Base-by-base conservation (phyloP, 164 flowering plant genomes). In the Pachysandra terminalis region DNA sequence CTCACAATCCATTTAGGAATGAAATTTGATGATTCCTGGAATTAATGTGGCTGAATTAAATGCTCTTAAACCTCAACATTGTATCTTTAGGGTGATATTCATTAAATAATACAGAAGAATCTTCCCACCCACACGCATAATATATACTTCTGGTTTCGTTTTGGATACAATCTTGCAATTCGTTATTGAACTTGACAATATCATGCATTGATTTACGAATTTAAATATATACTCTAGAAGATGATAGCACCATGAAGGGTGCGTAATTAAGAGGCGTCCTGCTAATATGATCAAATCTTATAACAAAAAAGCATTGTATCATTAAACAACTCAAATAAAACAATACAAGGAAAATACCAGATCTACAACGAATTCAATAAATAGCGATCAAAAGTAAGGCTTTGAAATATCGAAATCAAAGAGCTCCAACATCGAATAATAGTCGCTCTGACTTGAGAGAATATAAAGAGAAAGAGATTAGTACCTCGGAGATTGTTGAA, bases 401-500 rank as follows among this genome's bases (percentile, higher is more conserved):
- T n/a, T n/a, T n/a, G n/a, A n/a, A n/a, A n/a, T n/a, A 58, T 9
- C 15, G 26, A 26, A 6, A 56, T 17, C 15, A 26, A 25, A 25
- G 19, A n/a, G n/a, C 16, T 58, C 19, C 19, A 48, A 28, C 15
- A 58, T 40, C 57, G 57, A 19, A 26, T 25, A 45, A 58, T 45
- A n/a, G n/a, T n/a, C n/a, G n/a, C n/a, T n/a, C n/a, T n/a, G n/a
- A n/a, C n/a, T n/a, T n/a, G n/a, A n/a, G n/a, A n/a, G n/a, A n/a
- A n/a, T n/a, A n/a, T 25, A 59, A 23, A 58, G 41, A 67, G 26
- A n/a, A n/a, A n/a, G n/a, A n/a, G n/a, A n/a, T n/a, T n/a, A n/a
- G 14, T 61, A 93, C 99, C 91, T 81, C 96, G 86, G 28, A 96
- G 90, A 66, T 87, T 66, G 68, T 87, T 92, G 83, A 86, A 84